These are phyloP conservation scores for Triticum dicoccoides DNA, from an alignment of 176 grass and related monocot species.

Conservation along the genomic window DNA sequence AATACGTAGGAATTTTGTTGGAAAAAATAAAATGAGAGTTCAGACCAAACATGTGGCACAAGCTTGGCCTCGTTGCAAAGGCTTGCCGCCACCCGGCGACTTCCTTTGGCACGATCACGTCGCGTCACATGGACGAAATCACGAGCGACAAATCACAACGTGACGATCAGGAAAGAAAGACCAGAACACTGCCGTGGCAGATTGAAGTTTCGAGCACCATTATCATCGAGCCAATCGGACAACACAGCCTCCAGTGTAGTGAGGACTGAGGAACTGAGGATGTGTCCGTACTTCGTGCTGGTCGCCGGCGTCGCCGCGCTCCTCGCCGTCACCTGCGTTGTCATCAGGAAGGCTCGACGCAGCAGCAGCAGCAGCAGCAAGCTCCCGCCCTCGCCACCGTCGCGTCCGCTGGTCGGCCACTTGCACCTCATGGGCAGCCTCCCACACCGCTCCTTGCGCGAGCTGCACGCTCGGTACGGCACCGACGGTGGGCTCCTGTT, in stretches of 20 bases:
- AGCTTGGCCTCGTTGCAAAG: no score
- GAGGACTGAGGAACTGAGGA: background rate
- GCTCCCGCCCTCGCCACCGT: conserved; percentile 47
- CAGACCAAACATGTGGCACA: no score
- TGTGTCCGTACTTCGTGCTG: background rate
- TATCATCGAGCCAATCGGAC: background rate
- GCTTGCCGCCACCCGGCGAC: no score
- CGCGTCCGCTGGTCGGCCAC: background rate
- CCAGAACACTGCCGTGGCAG: background rate
- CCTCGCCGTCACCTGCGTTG: background rate
- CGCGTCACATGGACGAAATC: background rate
- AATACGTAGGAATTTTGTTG: no score
- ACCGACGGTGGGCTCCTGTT: conserved; percentile 17
- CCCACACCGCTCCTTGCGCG: conserved; percentile 36
- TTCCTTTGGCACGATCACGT: no score
- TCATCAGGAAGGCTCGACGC: background rate
- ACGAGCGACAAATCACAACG: background rate
- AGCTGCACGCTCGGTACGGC: conserved; percentile 26
- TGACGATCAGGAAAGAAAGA: background rate
- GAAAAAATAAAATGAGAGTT: no score
- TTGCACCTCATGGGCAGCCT: background rate
- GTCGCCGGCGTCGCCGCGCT: background rate
- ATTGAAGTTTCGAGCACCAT: background rate
- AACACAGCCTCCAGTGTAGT: background rate
- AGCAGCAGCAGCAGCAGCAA: background rate